Evolutionary conservation across 768 basidiomycete species (phyloP), one percentile per base, ranked within the genome.

Genomic region (Rhodosporidiobolus odoratus): DNA sequence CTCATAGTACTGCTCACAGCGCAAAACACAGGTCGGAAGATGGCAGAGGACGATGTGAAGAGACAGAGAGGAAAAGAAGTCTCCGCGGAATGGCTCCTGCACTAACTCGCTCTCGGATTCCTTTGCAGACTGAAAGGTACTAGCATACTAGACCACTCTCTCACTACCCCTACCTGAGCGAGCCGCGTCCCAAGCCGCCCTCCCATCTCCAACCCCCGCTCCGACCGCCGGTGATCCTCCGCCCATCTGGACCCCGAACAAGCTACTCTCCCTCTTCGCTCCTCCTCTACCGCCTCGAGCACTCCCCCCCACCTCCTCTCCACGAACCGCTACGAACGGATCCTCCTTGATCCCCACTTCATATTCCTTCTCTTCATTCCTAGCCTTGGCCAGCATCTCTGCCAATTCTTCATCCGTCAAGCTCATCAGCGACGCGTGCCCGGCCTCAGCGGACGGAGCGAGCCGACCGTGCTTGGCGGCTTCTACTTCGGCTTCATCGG

Each of bases 281-380:
- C 43, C 23, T 23, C 21, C 41, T 43, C 40, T 30, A 5, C 58
- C 58, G 12, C 38, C 37, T 41, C 30, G 38, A 4, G 10, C 61
- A 4, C 34, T 32, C n/a, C 25, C 7, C 52, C 10, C 13, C 4
- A 7, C 62, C 27, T 23, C 23, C 2, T 32, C 12, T 12, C 13
- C 21, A 10, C 43, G 21, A 3, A 23, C 32, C 9, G 35, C 34
- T 15, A 16, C 0, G 54, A 65, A 65, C 27, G 64, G 64, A n/a
- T 65, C 64, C 57, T 65, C 64, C 35, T 15, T 3, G 2, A 65
- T 8, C 4, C 57, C 64, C 12, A 7, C n/a, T 47, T 37, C 56
- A 17, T 65, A 65, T 37, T 58, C 64, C 45, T 37, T 27, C 57
- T 65, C 64, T 30, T 65, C 56, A n/a, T 6, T 12, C 45, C 37